Evolutionary conservation across 2,329 filamentous ascomycete species (phyloP), one percentile per base, ranked within the genome.

Genomic region (Aspergillus persii): DNA sequence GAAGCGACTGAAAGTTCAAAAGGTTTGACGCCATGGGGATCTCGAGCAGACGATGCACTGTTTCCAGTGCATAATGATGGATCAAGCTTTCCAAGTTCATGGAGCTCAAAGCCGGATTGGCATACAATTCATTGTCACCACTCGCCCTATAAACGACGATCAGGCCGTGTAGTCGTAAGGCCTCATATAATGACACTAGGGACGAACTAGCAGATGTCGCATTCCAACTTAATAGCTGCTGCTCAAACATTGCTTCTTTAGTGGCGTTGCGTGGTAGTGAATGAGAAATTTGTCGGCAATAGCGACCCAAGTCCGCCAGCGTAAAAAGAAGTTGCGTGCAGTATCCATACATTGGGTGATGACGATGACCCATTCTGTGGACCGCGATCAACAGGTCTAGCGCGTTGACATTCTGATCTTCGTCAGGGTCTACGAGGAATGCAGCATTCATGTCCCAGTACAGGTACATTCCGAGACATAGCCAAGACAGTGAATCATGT

Each of bases 361-460:
- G 49, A 51, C 51, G 56, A 41, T 41, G 31, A 8, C 54, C 57
- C 26, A 60, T 46, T 33, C 31, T 56, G 8, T 60, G 58, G 31
- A 62, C 55, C n/a, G 61, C 58, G 9, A 46, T 27, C 6, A 51
- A 56, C 26, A 60, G 30, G 4, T 50, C 44, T 18, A 48, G 48
- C 29, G 30, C 39, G 18, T 58, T 30, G 23, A 54, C 30, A 8
- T 12, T 15, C 11, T 50, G 52, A 4, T 9, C 9, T 55, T 47
- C 41, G 39, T 58, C 54, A 29, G 55, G 41, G 4, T 62, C 54
- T 53, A 60, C 33, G 4, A 62, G 5, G 44, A 54, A 62, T 11
- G 58, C 58, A 48, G 51, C 48, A 26, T 36, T 26, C 58, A 60
- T 60, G 56, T 62, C 61, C 61, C 54, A 60, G 46, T 60, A 62